Evolutionary conservation across 1,284 basidiomycete species (phyloP).

Genomic region (Boletus subluridellus): DNA sequence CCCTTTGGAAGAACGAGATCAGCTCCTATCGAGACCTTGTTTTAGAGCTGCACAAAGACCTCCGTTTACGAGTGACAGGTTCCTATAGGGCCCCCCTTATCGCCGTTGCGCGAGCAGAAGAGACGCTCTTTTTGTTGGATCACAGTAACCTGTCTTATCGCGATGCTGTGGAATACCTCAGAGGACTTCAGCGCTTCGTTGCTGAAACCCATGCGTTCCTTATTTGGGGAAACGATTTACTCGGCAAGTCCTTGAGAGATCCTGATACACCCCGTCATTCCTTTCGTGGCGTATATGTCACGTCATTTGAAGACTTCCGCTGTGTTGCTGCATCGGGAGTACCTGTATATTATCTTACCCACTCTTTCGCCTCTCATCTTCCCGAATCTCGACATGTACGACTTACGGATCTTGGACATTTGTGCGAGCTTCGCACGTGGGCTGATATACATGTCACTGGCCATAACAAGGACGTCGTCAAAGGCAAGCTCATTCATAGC

Average conservation of each 20-base stretch:
- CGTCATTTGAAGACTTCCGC: neutral
- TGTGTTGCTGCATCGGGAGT: neutral
- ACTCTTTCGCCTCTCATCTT: too few relatives aligned
- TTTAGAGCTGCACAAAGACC: neutral
- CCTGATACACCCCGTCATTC: neutral
- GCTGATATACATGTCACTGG: neutral
- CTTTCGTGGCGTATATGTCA: neutral
- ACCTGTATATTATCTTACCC: neutral
- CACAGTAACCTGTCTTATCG: neutral
- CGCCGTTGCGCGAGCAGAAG: neutral
- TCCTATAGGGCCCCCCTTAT: neutral
- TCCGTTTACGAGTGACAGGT: neutral
- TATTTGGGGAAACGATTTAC: neutral
- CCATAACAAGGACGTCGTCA: neutral
- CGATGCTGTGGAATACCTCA: conserved; percentile 1
- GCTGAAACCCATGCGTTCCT: conserved; percentile 5
- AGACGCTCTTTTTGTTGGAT: neutral
- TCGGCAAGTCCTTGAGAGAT: neutral
- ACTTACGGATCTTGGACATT: neutral
- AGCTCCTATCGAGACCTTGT: neutral
- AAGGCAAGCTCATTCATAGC: neutral
- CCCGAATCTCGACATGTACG: neutral
- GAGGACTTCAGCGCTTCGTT: conserved; percentile 2
- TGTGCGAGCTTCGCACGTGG: neutral
- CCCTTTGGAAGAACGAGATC: neutral